A percentile compares a stretch with the other conserved stretches of the same genome.
These are phyloP conservation scores for Raddia guianensis DNA, from an alignment of 176 grass and related monocot species.

Conservation along the genomic window DNA sequence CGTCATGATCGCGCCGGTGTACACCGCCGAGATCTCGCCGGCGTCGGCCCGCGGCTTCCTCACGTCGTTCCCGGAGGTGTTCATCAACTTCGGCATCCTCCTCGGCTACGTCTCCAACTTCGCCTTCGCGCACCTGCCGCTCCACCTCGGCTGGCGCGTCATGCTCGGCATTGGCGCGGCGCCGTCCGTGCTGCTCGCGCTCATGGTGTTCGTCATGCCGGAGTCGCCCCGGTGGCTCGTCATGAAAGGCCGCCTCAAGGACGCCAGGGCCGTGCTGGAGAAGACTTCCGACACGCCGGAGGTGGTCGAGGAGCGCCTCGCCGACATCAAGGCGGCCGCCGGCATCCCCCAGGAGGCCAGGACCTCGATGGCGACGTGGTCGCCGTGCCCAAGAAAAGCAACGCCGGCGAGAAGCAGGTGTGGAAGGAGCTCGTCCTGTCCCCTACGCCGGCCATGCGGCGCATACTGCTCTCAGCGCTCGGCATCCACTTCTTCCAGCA, in stretches of 20 bases:
- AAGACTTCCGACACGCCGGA: slow-evolving; percentile 51
- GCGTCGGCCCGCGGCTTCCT: slow-evolving; percentile 63
- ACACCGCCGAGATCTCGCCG: slow-evolving; percentile 67
- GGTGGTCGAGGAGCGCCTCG: slow-evolving; percentile 55
- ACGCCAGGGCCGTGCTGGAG: slow-evolving; percentile 52
- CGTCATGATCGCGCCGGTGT: slow-evolving; percentile 64
- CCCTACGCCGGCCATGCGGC: slow-evolving; percentile 47
- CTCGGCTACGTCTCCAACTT: slow-evolving; percentile 73
- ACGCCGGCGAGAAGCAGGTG: slow-evolving; percentile 43
- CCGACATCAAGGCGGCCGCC: slow-evolving; percentile 56
- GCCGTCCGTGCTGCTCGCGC: slow-evolving; percentile 56
- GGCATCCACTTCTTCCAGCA: slow-evolving; percentile 73
- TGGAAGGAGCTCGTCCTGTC: slow-evolving; percentile 62
- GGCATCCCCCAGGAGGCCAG: slow-evolving; percentile 50
- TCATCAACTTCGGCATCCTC: slow-evolving; percentile 68
- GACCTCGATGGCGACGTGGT: slow-evolving; percentile 53
- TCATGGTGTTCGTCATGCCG: slow-evolving; percentile 54
- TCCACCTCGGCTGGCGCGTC: slow-evolving; percentile 61
- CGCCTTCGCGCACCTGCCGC: slow-evolving; percentile 45
- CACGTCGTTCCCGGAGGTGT: slow-evolving; percentile 61
- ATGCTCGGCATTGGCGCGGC: slow-evolving; percentile 69
- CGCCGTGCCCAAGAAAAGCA: slow-evolving; percentile 25
- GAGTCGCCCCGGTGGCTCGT: slow-evolving; percentile 78
- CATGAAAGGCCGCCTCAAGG: slow-evolving; percentile 65
- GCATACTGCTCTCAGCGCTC: slow-evolving; percentile 46